Conservation (phyloP, 1,139 yeast genomes). For the Pichia sorboxylosa region DNA sequence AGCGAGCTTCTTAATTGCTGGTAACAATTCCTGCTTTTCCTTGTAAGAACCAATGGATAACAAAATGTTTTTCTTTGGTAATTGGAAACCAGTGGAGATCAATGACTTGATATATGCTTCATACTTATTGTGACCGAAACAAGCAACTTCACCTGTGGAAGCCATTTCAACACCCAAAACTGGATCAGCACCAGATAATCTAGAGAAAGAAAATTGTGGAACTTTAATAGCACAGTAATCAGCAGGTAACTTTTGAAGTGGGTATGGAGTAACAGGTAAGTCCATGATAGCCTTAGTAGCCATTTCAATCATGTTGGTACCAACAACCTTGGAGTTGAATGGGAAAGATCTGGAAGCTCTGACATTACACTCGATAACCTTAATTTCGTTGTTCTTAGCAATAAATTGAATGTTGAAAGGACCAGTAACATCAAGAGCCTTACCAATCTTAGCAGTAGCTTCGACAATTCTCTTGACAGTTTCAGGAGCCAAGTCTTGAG, state of each 20-base stretch:
- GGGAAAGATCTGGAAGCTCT: constrained; percentile 99
- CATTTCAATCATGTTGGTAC: constrained; percentile 93
- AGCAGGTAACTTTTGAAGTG: constrained; percentile 77
- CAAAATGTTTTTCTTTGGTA: constrained; percentile 90
- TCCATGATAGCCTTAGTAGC: constrained; percentile 96
- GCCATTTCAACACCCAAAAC: constrained; percentile 99
- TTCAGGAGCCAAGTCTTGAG: constrained; percentile 89
- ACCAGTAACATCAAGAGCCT: constrained; percentile 93
- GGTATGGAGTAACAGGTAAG: constrained; percentile 77
- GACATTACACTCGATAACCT: constrained; percentile 97
- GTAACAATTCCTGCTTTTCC: constrained; percentile 88
- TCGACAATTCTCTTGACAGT: constrained; percentile 84
- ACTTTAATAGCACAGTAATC: constrained; percentile 96
- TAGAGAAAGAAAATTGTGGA: constrained; percentile 95
- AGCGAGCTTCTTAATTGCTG: constrained; percentile 70
- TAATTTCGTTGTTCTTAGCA: constrained; percentile 52
- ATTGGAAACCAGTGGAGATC: constrained; percentile 86
- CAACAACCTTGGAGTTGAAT: constrained; percentile 94
- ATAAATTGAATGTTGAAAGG: constrained; percentile 96
- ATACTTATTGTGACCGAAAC: constrained; percentile 90
- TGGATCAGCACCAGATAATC: constrained; percentile 98
- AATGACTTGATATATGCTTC: constrained; percentile 95
- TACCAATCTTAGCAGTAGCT: constrained; percentile 93
- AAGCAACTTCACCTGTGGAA: constrained; percentile 98
- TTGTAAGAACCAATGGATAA: constrained; percentile 95